Evolutionary conservation across 2,329 filamentous ascomycete genomes (phyloP).

Genomic region (Tetracladium maxilliforme): DNA sequence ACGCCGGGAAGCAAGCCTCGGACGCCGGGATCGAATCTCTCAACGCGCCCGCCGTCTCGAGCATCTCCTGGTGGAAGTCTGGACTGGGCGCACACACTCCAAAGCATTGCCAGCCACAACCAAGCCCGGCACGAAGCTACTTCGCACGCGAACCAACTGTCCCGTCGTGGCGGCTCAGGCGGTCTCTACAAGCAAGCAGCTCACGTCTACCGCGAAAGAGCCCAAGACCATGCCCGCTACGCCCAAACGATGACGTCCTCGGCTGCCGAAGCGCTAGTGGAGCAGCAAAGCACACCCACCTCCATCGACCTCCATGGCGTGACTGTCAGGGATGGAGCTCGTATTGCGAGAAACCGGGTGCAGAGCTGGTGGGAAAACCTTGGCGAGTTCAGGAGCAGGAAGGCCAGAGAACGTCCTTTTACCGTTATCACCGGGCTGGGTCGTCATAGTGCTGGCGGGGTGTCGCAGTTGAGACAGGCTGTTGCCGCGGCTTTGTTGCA

Average conservation of each 20-base stretch:
- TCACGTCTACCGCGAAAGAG: constrained; percentile 41
- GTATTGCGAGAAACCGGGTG: constrained; percentile 57
- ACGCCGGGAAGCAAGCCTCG: too few relatives aligned
- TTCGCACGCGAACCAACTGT: too few relatives aligned
- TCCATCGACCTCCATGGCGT: constrained; percentile 74
- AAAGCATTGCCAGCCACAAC: constrained; percentile 2
- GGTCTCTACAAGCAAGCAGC: constrained; percentile 42
- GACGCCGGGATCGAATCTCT: background rate
- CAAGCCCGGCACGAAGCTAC: constrained; percentile 18
- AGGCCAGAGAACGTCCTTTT: constrained; percentile 33
- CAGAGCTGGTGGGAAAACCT: constrained; percentile 62
- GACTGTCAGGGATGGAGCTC: constrained; percentile 63
- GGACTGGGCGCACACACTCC: background rate
- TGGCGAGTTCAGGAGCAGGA: constrained; percentile 44
- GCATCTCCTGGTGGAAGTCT: background rate
- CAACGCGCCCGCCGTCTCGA: constrained; percentile 2
- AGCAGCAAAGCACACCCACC: constrained; percentile 43
- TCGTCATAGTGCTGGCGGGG: constrained; percentile 62
- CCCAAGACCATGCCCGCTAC: constrained; percentile 44
- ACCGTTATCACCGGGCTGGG: constrained; percentile 73
- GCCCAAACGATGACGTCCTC: constrained; percentile 44
- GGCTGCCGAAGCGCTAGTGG: constrained; percentile 57
- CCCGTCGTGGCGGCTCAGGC: too few relatives aligned
- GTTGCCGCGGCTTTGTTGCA: constrained; percentile 62
- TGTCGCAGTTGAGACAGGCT: constrained; percentile 60